Base-by-base conservation (phyloP, 345 rosid species). In the Eucalyptus caleyi region DNA sequence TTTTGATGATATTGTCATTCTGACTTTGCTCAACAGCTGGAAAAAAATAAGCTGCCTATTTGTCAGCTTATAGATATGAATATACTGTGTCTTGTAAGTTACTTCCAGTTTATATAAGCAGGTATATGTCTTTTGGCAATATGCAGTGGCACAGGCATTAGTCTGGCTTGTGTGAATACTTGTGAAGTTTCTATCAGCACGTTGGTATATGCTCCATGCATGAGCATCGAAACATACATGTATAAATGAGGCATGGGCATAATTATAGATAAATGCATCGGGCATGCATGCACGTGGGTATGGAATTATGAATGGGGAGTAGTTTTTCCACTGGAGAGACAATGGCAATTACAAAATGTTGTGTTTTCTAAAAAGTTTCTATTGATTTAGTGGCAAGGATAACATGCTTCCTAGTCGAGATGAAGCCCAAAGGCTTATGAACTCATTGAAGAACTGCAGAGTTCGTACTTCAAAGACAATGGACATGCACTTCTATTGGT, bases 401-500 rank as follows among this genome's bases (percentile, higher is more conserved):
- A 88, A 92, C 90, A 91, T 97, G 95, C 95, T 97, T 90, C 99
- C 99, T 83, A 96, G 97, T 89, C 87, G 45, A 53, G 95, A 95
- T 88, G 99, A 97, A 95, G 95, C 95, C 23, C 85, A 89, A 89
- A 94, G 96, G 88, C 98, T 96, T 37, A 87, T 89, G 86, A 92
- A 88, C 13, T 77, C 92, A 42, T 89, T 97, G 54, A 91, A 91
- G 90, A 94, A 97, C 90, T 97, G 98, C 91, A 92, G 62, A 45
- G 93, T 95, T 89, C 98, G 95, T 32, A 60, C 93, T 97, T 97
- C 93, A 95, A 94, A 90, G 98, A 94, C 86, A 95, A 97, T 23
- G 98, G 99, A 6, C 98, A 97, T 90, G 77, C 96, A 88, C 96
- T 97, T 92, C 89, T 97, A 90, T 59, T 94, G 95, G 99, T 97